These are phyloP conservation scores for Diaporthe vaccinii DNA, from an alignment of 2,329 filamentous ascomycete species.

Conservation along the genomic window DNA sequence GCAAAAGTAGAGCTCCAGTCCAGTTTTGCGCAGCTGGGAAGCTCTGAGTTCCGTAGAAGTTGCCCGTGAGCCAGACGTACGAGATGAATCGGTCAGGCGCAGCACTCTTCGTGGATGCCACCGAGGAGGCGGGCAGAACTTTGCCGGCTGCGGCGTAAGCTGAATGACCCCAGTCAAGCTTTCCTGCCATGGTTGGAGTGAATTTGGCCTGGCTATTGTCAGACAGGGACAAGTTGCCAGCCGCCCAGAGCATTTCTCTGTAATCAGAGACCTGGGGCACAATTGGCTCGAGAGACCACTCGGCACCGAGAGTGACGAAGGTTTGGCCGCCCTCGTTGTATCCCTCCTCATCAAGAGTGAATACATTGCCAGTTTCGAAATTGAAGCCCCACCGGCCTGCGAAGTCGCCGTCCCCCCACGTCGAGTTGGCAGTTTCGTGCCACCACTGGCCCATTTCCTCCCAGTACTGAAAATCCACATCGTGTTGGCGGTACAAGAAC, in stretches of 20 bases:
- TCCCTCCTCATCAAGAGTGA: slow-evolving; percentile 55
- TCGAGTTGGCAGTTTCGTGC: slow-evolving; percentile 55
- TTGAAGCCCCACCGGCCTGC: slow-evolving; percentile 58
- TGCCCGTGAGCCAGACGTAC: slow-evolving; percentile 59
- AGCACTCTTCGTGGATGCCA: slow-evolving; percentile 53
- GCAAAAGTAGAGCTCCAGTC: slow-evolving; percentile 58
- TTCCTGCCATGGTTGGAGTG: slow-evolving; percentile 56
- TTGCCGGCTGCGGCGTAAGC: slow-evolving; percentile 60
- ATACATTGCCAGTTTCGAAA: slow-evolving; percentile 60
- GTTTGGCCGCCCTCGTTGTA: slow-evolving; percentile 55
- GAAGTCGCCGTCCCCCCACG: slow-evolving; percentile 52
- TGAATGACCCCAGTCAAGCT: slow-evolving; percentile 56
- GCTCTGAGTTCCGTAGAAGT: slow-evolving; percentile 54
- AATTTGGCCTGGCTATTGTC: slow-evolving; percentile 50
- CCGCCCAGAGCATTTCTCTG: slow-evolving; percentile 58
- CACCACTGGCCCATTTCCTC: slow-evolving; percentile 51
- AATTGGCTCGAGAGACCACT: slow-evolving; percentile 55
- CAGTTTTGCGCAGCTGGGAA: slow-evolving; percentile 59
- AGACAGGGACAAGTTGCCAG: slow-evolving; percentile 51
- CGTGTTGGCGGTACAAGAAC: slow-evolving; percentile 56
- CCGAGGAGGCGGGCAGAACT: slow-evolving; percentile 53
- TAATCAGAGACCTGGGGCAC: slow-evolving; percentile 54
- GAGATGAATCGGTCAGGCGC: slow-evolving; percentile 57
- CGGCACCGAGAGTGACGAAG: slow-evolving; percentile 56
- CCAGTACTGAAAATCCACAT: slow-evolving; percentile 53